Conservation (phyloP, 257 asterid species). For the Fraxinus americana region DNA sequence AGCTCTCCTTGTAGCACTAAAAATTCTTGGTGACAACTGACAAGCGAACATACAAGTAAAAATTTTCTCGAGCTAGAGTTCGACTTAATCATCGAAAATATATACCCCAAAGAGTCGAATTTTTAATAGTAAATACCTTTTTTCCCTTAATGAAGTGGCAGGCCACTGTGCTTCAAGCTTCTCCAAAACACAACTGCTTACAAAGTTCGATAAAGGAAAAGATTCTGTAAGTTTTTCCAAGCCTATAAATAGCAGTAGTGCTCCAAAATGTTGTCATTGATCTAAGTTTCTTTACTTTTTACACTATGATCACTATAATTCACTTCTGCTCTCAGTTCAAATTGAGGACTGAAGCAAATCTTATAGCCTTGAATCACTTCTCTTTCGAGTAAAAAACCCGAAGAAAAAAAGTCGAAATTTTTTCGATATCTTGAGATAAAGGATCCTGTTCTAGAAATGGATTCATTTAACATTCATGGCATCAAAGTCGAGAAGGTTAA, state of each 20-base stretch:
- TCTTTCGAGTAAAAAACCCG: conserved; percentile 27
- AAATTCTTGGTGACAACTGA: too few relatives aligned
- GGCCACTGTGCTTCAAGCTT: background rate
- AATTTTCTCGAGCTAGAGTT: too few relatives aligned
- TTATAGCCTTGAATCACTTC: conserved; percentile 26
- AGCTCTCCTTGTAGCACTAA: too few relatives aligned
- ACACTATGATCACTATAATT: conserved; percentile 25
- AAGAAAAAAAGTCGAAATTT: background rate
- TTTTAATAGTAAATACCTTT: background rate
- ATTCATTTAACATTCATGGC: conserved; percentile 38
- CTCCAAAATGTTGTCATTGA: conserved; percentile 25
- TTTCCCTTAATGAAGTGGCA: conserved; percentile 3
- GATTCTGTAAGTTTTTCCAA: background rate
- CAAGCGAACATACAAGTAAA: too few relatives aligned
- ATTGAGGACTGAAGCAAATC: conserved; percentile 21
- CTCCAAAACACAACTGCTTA: conserved; percentile 9
- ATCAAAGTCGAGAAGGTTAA: conserved; percentile 45
- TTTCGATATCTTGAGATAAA: background rate
- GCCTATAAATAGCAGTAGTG: conserved; percentile 44
- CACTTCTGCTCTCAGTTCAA: conserved; percentile 17
- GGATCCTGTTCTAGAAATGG: conserved; percentile 34
- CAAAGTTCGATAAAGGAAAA: conserved; percentile 1
- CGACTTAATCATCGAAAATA: too few relatives aligned
- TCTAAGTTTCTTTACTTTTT: background rate
- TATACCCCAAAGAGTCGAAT: too few relatives aligned